Base-by-base conservation (phyloP, 257 asterid species). In the Verbascum thapsus region DNA sequence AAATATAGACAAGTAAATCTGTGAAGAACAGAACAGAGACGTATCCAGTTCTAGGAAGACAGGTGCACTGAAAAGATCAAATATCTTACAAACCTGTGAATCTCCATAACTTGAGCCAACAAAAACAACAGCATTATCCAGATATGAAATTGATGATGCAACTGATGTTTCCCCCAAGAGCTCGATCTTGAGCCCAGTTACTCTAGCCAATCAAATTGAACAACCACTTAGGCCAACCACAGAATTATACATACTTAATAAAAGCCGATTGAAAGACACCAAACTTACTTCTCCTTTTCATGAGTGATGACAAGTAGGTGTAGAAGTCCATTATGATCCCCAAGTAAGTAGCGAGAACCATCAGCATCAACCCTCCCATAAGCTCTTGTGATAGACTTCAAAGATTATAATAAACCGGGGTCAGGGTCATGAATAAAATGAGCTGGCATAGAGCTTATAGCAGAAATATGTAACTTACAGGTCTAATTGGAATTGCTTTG, bases 331-430 rank as follows among this genome's bases (percentile, higher is more conserved):
- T 69, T 76, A 54, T 87, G 95, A 74, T 87, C 95, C 55, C 95
- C 92, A 53, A 87, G 90, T 38, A 87, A 73, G 68, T 87, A 87
- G 44, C 92, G 84, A 42, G 95, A 87, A 67, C 95, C 90, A 56
- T 87, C 88, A 55, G 90, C 85, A 74, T 87, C 95, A 71, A 87
- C 89, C 80, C 81, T 83, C 63, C 95, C 95, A 75, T 84, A 87
- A 67, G 95, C 85, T 63, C 78, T 84, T 69, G 90, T 87, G 61
- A 84, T 80, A 34, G 86, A 82, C 95, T 87, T 43, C 40, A 72
- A 52, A 68, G 40, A 72, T 34, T 58, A 48, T 32, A 54, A 63
- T 32, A 52, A 63, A 42, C 62, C 20, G 61, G 18, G 30, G 53
- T 48, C 13, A 66, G 66, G 17, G 49, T 52, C 30, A 49, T 38